Evolutionary conservation across 495 filamentous ascomycete genomes (phyloP), one percentile per base, ranked within the genome.

Genomic region (Platismatia glauca): DNA sequence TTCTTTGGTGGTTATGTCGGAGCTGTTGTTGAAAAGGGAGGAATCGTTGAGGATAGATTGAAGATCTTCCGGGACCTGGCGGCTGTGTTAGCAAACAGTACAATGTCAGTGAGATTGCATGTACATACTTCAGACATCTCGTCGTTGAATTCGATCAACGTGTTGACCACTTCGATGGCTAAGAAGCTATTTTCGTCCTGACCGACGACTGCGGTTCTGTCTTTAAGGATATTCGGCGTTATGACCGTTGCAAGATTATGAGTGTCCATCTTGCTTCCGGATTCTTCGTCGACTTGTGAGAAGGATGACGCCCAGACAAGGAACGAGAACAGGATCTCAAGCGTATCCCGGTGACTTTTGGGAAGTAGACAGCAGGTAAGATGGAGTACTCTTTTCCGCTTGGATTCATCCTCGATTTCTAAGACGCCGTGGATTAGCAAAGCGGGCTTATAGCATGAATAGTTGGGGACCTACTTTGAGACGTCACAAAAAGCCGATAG

Each of bases 191-290:
- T 91, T 66, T 87, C 86, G 67, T 94, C 90, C 67, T 89, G 83
- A 37, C 75, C 80, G 16, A 85, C 81, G 65, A 84, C 85, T 52
- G 81, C 80, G 65, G 78, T 86, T 70, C 86, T 85, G 38, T 81
- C 78, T 66, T 84, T 87, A 18, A 99, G 84, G 59, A 99, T 88
- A 65, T 99, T 99, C 0, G 94, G 94, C 8, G 92, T 90, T 66
- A 99, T 95, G 63, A 99, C 94, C n/a, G 95, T 97, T 9, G 94
- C 90, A 59, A 99, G 82, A 69, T 99, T 99, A 74, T 96, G 92
- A 57, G 94, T 90, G 74, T 99, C 94, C 94, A 99, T 99, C 79
- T 97, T 97, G 70, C 91, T 96, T 27, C 94, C 94, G 43, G 82
- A 82, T 59, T 85, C 82, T 67, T 97, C 93, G 68, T 99, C 94